Percentiles rank a stretch among this genome's conserved stretches.
phyloP scores from a whole-genome alignment of 441 rosid species.

The Croton laevigatus region DNA sequence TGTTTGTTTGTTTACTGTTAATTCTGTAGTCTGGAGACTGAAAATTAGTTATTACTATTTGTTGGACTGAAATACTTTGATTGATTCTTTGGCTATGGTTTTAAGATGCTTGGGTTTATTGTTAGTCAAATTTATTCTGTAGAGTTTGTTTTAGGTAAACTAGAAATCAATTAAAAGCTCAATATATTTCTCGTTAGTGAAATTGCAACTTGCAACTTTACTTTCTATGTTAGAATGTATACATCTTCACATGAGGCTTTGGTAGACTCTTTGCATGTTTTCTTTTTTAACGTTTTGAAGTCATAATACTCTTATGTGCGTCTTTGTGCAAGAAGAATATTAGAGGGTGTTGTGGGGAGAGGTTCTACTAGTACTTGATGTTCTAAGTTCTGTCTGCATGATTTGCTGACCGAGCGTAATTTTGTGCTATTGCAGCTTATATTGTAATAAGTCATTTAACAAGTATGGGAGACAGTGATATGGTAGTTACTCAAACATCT shows the following conservation, averaged over 20 bases:
- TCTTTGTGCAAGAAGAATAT: too few species aligned
- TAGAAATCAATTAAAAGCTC: too few species aligned
- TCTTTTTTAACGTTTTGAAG: too few species aligned
- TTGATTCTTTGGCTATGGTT: not conserved
- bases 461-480: slow-evolving; percentile 76
- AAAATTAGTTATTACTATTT: not conserved
- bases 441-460: slow-evolving; percentile 4
- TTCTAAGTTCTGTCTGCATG: not conserved
- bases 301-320: too few species aligned
- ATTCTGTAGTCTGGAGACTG: not conserved
- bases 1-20: not conserved
- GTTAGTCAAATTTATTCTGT: not conserved
- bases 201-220: too few species aligned
- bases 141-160: too few species aligned
- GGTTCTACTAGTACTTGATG: not conserved
- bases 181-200: too few species aligned
- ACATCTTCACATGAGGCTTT: too few species aligned
- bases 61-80: not conserved
- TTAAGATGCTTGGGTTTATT: not conserved
- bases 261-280: too few species aligned
- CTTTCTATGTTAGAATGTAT: too few species aligned
- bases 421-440: slow-evolving; percentile 26
- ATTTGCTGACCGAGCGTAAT: not conserved
- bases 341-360: not conserved
- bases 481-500: slow-evolving; percentile 51